Percentiles rank a stretch among this genome's conserved stretches.
Conservation (phyloP, 768 basidiomycete species). For the Macrolepiota dolichaula region DNA sequence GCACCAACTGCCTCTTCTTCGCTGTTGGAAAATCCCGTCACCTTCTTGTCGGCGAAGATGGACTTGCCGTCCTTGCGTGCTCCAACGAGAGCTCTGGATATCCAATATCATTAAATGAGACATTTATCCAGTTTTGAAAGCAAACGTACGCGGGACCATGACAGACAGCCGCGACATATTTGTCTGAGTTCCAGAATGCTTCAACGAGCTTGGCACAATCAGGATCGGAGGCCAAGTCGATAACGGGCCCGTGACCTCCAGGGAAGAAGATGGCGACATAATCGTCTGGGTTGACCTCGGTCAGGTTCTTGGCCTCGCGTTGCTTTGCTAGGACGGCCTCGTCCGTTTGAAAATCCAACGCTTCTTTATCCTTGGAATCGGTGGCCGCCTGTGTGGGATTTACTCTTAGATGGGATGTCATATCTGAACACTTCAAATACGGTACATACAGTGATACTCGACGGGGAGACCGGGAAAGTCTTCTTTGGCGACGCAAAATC, state of each 20-base stretch:
- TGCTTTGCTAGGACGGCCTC: conserved; percentile 48
- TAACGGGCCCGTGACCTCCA: conserved; percentile 75
- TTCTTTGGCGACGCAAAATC: conserved; percentile 54
- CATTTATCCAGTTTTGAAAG: neutral
- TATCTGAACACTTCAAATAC: neutral
- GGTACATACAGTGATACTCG: conserved; percentile 43
- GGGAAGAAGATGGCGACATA: conserved; percentile 78
- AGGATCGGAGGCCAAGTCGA: conserved; percentile 63
- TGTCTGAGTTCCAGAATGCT: conserved; percentile 64
- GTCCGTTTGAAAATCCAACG: conserved; percentile 58
- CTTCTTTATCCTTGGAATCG: conserved; percentile 47
- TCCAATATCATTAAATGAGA: neutral
- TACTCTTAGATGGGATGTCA: neutral
- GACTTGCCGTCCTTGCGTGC: conserved; percentile 55
- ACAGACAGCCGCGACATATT: conserved; percentile 71
- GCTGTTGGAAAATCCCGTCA: conserved; percentile 68
- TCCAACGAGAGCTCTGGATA: conserved; percentile 51
- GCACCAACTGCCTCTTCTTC: conserved; percentile 54
- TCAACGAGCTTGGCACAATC: conserved; percentile 53
- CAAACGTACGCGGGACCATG: conserved; percentile 68
- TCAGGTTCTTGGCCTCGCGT: conserved; percentile 54
- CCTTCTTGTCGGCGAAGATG: conserved; percentile 55
- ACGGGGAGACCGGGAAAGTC: conserved; percentile 67
- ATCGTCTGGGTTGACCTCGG: conserved; percentile 52
- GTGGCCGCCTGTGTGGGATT: conserved; percentile 31